Evolutionary conservation across 176 grass and related monocot species (phyloP).

Genomic region (Carex parvula): DNA sequence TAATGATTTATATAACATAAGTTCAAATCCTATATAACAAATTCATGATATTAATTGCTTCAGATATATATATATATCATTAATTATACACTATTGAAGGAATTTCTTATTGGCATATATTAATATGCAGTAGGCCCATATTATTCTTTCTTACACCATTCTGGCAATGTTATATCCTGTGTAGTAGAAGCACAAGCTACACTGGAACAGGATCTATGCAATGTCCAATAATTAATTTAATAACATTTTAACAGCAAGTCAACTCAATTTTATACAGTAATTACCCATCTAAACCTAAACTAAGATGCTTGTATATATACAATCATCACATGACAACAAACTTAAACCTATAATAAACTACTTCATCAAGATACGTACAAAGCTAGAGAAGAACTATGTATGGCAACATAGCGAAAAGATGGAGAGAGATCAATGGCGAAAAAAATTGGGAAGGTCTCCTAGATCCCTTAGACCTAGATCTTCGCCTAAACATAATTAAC

Average conservation of each 20-base stretch:
- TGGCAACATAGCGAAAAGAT: constrained; percentile 56
- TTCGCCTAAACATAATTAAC: constrained; percentile 66
- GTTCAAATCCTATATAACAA: not conserved
- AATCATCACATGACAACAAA: constrained; percentile 13
- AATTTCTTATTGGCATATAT: not conserved
- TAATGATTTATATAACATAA: too few relatives aligned
- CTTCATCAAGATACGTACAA: not conserved
- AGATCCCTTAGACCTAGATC: constrained; percentile 61
- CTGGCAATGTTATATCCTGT: not conserved
- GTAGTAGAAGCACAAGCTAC: not conserved
- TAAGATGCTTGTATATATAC: constrained; percentile 6
- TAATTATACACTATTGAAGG: not conserved
- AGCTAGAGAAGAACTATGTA: constrained; percentile 27
- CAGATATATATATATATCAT: not conserved
- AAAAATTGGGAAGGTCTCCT: constrained; percentile 69
- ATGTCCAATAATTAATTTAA: not conserved
- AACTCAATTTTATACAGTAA: constrained; percentile 10
- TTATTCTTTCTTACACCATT: not conserved
- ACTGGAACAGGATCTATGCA: constrained; percentile 8
- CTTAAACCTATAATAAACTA: not conserved
- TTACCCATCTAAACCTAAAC: not conserved
- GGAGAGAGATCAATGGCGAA: constrained; percentile 63
- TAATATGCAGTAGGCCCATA: not conserved
- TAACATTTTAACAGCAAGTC: constrained; percentile 11
- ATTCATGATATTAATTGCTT: not conserved